Base-by-base conservation (phyloP, 2,329 filamentous ascomycete genomes). In the Dichotomopilus funicola region DNA sequence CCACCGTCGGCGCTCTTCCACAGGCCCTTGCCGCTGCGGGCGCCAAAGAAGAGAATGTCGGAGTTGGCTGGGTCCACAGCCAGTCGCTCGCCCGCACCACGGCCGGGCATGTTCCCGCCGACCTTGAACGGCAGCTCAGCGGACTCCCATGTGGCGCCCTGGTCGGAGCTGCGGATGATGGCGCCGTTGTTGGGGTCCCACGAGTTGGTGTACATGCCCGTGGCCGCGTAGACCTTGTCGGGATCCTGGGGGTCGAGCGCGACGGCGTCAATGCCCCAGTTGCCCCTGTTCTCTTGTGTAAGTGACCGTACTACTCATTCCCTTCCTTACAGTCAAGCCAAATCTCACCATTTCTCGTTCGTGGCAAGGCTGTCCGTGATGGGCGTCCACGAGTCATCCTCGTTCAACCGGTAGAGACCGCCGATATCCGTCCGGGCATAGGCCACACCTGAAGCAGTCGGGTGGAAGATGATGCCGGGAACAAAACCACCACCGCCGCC, bases 21-120 rank as follows among this genome's bases (percentile, higher is more conserved):
- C 2, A 84, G 69, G 2, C 81, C 81, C 37, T 83, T 76, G 5
- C 79, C 80, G 56, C 78, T 82, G 44, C 80, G 73, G 1, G 80
- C 78, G 2, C 80, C 81, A 54, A 82, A 81, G 64, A 79, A 83
- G 31, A 83, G 63, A 56, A 82, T 78, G 34, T 78, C 73, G 40
- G 78, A 76, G 61, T 80, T 79, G 46, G 77, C 74, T 1, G 80
- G 80, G 62, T 83, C 80, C 7, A 83, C 74, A 2, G 78, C 79
- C 5, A 83, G 74, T 11, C 80, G 73, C 64, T 83, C 81, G 12
- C 81, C 81, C 66, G 76, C 78, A 6, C 81, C 81, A 34, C 81
- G 75, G 1, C 81, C 81, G 6, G 80, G 80, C 79, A 82, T 83
- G 63, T 83, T 83, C 0, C 80, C 80, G 6, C 80, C 80, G 46